Conservation (phyloP, 2,329 filamentous ascomycete species). For the Aspergillus costaricaensis region DNA sequence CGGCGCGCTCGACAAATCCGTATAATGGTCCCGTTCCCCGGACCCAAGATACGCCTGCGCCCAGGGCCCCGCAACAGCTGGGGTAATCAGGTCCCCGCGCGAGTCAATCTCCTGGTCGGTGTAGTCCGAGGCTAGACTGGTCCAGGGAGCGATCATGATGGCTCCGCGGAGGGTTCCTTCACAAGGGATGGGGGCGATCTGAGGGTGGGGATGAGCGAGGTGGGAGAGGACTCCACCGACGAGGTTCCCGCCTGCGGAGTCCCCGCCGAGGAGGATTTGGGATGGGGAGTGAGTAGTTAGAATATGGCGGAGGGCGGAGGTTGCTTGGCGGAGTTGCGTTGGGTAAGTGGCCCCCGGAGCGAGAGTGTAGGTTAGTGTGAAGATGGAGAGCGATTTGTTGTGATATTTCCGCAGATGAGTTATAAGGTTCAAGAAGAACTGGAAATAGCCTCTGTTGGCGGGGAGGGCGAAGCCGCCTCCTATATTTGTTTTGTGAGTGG, state of each 20-base stretch:
- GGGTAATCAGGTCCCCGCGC: conserved; percentile 54
- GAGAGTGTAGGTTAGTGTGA: conserved; percentile 62
- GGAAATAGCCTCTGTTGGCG: conserved; percentile 49
- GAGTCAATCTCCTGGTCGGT: conserved; percentile 49
- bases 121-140: conserved; percentile 51
- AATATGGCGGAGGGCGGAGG: conserved; percentile 44
- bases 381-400: conserved; percentile 51
- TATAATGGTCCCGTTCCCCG: conserved; percentile 52
- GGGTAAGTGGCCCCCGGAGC: conserved; percentile 49
- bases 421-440: conserved; percentile 51
- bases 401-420: conserved; percentile 35
- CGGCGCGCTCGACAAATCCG: conserved; percentile 53
- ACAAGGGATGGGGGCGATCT: conserved; percentile 48
- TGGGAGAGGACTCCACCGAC: conserved; percentile 43
- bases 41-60: conserved; percentile 50
- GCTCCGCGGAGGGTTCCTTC: conserved; percentile 50
- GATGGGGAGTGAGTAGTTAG: conserved; percentile 36
- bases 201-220: conserved; percentile 57
- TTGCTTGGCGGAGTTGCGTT: conserved; percentile 46
- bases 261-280: conserved; percentile 45
- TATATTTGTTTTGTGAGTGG: conserved; percentile 22
- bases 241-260: conserved; percentile 49
- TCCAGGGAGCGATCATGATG: conserved; percentile 62
- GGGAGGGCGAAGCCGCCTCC: conserved; percentile 60
- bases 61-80: conserved; percentile 48